Evolutionary conservation across 179 eudicot species (phyloP), one percentile per base, ranked within the genome.

Genomic region (Vitellaria paradoxa): DNA sequence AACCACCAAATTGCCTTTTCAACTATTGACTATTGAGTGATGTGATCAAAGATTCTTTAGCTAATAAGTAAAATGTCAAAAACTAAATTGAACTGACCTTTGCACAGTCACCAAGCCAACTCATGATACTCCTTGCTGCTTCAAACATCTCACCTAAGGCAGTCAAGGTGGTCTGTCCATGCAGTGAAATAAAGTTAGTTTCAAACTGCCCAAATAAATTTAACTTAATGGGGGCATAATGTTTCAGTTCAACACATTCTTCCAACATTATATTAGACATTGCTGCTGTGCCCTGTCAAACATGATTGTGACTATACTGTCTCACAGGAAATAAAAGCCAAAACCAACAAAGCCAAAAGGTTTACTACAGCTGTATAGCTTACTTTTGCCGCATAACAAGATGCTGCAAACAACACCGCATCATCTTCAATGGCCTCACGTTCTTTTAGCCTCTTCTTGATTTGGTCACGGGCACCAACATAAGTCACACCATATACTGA

Each of bases 91-190:
- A 66, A 85, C 85, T 72, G 69, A 94, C 98, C 98, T 93, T 93
- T 55, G 98, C 98, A 87, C 97, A 94, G 50, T 94, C 97, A 80
- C 98, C 97, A 62, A 94, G 94, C 98, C 98, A 94, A 85, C 87
- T 82, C 98, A 93, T 91, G 68, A 93, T 94, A 79, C 91, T 79
- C 75, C 97, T 84, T 65, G 98, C 98, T 76, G 94, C 96, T 85
- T 89, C 86, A 86, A 94, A 94, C 97, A 94, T 94, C 84, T 93
- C 96, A 20, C 92, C 98, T 26, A 94, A 81, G 23, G 98, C 98
- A 76, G 93, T 90, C 81, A 94, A 86, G 37, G 97, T 94, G 76
- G 78, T 85, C 98, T 94, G 82, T 46, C 56, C 85, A 84, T 67
- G 66, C 70, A 73, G 72, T 72, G 52, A 65, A 73, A 70, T 42